phyloP scores from a whole-genome alignment of 2,329 filamentous ascomycete genomes.

The Pseudogymnoascus sp. region DNA sequence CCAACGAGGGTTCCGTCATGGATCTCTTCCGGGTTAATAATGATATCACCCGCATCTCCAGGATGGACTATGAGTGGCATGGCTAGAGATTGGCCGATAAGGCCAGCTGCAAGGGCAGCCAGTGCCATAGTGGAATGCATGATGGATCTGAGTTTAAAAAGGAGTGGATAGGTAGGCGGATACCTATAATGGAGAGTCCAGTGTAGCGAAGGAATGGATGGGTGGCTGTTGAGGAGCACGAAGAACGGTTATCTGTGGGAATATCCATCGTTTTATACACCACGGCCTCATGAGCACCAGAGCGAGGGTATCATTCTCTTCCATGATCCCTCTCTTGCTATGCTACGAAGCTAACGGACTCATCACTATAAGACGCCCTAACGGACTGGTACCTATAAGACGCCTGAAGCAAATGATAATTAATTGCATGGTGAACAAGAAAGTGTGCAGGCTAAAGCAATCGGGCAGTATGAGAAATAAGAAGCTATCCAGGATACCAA shows the following conservation, averaged over 20 bases:
- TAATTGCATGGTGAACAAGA: neutral
- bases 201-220: neutral
- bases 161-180: neutral
- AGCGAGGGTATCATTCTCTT: neutral
- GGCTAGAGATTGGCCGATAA: neutral
- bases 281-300: neutral
- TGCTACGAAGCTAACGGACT: neutral
- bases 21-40: neutral
- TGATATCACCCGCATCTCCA: neutral
- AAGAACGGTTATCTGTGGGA: neutral
- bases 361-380: neutral
- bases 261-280: neutral
- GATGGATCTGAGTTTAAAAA: neutral
- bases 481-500: neutral
- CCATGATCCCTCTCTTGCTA: neutral
- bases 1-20: neutral
- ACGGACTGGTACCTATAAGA: neutral
- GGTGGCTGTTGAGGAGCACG: neutral
- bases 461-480: neutral
- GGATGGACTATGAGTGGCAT: neutral
- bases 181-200: neutral
- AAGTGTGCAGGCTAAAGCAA: neutral
- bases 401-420: neutral
- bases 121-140: neutral
- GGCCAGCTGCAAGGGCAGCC: neutral